Evolutionary conservation across 2,329 filamentous ascomycete species (phyloP), one percentile per base, ranked within the genome.

Genomic region (Neobulgaria alba): DNA sequence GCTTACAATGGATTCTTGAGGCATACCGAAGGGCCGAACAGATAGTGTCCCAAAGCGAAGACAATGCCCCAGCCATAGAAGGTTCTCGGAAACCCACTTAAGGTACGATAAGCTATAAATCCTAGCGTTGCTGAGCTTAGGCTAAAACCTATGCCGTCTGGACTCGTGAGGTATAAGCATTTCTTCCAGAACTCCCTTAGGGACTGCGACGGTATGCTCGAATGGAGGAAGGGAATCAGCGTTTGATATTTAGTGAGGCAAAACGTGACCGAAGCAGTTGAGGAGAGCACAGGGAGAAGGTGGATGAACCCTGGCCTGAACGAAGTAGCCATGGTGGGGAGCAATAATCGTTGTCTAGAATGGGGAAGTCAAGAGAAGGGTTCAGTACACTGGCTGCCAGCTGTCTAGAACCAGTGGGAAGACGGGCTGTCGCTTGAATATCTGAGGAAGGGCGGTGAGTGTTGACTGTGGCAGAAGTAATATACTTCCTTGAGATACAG

Each of bases 11-110:
- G 7, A 15, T 18, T 23, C 8, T 5, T 15, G 18, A 16, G 14
- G 41, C 36, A 14, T 29, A 50, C 43, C 1, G 18, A 19, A 19
- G 26, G 30, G 3, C 39, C 46, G 37, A 45, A 48, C 14, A 19
- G 18, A 39, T 42, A 46, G 26, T 46, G 49, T 9, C 38, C 39
- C 15, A 46, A 12, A 9, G 43, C 31, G 26, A 43, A 42, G 10
- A 47, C 36, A 3, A 39, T 39, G 8, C 48, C 46, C 37, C 41
- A 49, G 7, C 36, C 41, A 41, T 47, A 51, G 10, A 46, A 32
- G 5, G 10, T 26, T 23, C 18, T 45, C 5, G 31, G 30, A 2
- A 30, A n/a, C 9, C 39, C 47, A 12, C 7, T 18, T 2, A 23
- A 38, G 12, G 29, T 34, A 5, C 32, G 38, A 17, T 37, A 43